These are phyloP conservation scores for Chiua virens DNA, from an alignment of 768 basidiomycete species.

Conservation along the genomic window DNA sequence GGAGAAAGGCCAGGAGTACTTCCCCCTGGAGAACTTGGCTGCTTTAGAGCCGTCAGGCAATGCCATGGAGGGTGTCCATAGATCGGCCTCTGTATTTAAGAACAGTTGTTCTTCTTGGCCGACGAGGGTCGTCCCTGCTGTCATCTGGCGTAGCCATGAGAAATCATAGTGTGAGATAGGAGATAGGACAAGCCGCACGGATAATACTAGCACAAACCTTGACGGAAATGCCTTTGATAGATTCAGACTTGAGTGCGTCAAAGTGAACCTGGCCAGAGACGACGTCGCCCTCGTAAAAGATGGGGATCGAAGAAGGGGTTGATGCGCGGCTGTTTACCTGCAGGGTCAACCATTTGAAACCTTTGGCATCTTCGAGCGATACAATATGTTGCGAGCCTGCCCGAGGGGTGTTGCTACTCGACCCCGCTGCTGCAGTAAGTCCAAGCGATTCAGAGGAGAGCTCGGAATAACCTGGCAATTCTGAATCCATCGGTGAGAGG, in stretches of 20 bases:
- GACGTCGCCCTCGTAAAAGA: slow-evolving; percentile 47
- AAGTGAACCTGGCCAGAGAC: slow-evolving; percentile 53
- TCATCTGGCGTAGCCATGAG: slow-evolving; percentile 27
- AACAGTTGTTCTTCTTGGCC: slow-evolving; percentile 56
- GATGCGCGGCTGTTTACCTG: slow-evolving; percentile 44
- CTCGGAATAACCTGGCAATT: slow-evolving; percentile 20
- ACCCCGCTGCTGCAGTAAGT: not conserved
- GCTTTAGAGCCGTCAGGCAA: slow-evolving; percentile 25
- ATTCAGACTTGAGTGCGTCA: slow-evolving; percentile 49
- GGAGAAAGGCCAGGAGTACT: slow-evolving; percentile 48
- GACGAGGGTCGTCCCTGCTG: slow-evolving; percentile 49
- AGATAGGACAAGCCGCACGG: not conserved
- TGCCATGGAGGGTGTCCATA: slow-evolving; percentile 40
- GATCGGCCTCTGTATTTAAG: slow-evolving; percentile 39
- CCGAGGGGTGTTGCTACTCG: not conserved
- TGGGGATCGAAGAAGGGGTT: slow-evolving; percentile 39
- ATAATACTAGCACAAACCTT: slow-evolving; percentile 40
- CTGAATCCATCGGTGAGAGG: slow-evolving; percentile 3
- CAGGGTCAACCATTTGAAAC: slow-evolving; percentile 48
- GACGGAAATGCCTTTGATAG: slow-evolving; percentile 47
- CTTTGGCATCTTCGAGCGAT: slow-evolving; percentile 42
- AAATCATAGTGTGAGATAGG: no score
- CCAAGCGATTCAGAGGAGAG: not conserved
- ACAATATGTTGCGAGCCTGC: slow-evolving; percentile 36
- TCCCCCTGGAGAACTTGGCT: slow-evolving; percentile 43